Conservation (phyloP, 1,284 basidiomycete genomes). For the Coriolopsis trogii region DNA sequence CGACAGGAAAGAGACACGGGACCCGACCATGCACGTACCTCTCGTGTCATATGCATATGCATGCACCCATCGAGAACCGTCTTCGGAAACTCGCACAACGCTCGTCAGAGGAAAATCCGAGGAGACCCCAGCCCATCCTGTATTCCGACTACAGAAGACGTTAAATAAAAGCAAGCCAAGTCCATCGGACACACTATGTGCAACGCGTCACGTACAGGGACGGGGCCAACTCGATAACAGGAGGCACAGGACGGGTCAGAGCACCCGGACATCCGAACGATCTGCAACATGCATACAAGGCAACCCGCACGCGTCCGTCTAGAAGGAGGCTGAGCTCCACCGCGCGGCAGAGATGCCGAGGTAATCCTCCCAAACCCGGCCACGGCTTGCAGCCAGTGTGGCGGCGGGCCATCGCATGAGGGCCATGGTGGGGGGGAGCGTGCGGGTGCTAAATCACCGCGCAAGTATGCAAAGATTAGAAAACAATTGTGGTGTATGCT, state of each 20-base stretch:
- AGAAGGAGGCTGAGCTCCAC: background rate
- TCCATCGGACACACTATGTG: background rate
- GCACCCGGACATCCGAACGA: slow-evolving; percentile 8
- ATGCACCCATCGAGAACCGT: background rate
- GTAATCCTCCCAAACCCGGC: no score
- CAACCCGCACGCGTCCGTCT: background rate
- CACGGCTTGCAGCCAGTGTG: background rate
- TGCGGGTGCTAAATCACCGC: background rate
- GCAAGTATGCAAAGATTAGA: slow-evolving; percentile 21
- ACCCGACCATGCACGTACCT: no score
- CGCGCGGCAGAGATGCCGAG: no score
- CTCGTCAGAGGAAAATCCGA: slow-evolving; percentile 18
- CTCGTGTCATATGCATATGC: background rate
- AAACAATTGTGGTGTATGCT: slow-evolving; percentile 23
- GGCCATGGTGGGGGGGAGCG: background rate
- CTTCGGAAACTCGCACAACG: background rate
- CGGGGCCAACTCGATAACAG: background rate
- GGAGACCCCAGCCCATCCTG: slow-evolving; percentile 17
- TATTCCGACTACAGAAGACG: slow-evolving; percentile 18
- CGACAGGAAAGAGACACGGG: no score
- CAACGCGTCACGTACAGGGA: background rate
- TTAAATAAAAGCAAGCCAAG: slow-evolving; percentile 18
- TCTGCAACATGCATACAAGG: slow-evolving; percentile 12
- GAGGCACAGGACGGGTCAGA: background rate
- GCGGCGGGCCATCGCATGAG: background rate